Percentiles rank a stretch among this genome's conserved stretches.
phyloP scores from a whole-genome alignment of 2,329 filamentous ascomycete genomes.

The Cordyceps farinosa region DNA sequence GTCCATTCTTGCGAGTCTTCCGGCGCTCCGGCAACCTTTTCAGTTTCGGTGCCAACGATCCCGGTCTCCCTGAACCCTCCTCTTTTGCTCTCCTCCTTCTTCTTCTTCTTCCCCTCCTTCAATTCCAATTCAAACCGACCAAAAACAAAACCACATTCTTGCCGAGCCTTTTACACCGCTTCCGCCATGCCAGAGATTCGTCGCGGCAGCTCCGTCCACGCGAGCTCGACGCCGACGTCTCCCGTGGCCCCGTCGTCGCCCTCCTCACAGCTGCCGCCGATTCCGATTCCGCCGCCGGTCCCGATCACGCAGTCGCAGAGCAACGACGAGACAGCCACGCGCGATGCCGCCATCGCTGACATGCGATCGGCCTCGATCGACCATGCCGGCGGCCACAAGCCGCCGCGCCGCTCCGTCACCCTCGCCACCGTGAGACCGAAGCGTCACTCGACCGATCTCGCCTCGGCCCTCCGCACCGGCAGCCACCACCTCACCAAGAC shows the following conservation, averaged over 20 bases:
- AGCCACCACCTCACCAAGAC: not conserved
- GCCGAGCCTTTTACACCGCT: not conserved
- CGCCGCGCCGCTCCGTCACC: constrained; percentile 15
- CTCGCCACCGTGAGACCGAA: constrained; percentile 2
- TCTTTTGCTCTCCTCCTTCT: not conserved
- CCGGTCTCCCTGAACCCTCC: no score
- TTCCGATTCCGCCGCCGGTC: not conserved
- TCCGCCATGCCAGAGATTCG: constrained; percentile 16
- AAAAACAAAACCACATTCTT: not conserved
- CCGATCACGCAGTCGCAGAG: not conserved
- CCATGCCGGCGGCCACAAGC: not conserved
- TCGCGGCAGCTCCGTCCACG: constrained; percentile 16
- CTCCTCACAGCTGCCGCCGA: constrained; percentile 2
- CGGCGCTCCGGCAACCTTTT: no score
- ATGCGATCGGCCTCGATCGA: not conserved
- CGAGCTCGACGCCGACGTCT: constrained; percentile 13
- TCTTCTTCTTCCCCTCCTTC: not conserved
- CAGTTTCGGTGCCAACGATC: no score
- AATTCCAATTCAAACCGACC: no score
- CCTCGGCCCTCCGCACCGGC: not conserved
- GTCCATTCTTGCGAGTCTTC: not conserved
- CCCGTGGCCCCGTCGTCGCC: not conserved
- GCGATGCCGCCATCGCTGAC: not conserved
- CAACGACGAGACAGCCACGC: not conserved
- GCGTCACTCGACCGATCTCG: constrained; percentile 10